phyloP scores from a whole-genome alignment of 371 early-diverging fungal species.

The Mortierella sp. region DNA sequence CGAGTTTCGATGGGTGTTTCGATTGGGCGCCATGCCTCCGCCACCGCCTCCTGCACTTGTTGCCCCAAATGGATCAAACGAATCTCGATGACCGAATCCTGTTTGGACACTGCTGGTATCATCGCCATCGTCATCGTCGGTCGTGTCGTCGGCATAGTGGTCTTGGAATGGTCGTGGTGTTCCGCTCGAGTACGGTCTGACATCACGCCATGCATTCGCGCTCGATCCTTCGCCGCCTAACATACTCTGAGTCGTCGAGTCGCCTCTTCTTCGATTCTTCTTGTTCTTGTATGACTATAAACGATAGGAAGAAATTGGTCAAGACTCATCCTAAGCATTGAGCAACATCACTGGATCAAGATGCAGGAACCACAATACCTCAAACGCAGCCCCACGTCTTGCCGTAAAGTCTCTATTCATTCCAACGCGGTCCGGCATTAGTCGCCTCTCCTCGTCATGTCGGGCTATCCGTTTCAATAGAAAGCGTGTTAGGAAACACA shows the following conservation, averaged over 20 bases:
- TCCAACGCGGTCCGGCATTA: slow-evolving; percentile 43
- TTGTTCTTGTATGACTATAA: slow-evolving; percentile 26
- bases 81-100: slow-evolving; percentile 23
- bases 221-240: slow-evolving; percentile 50
- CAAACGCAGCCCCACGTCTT: slow-evolving; percentile 47
- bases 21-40: slow-evolving; percentile 4
- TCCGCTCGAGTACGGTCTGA: slow-evolving; percentile 29
- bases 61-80: slow-evolving; percentile 16
- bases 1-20: slow-evolving; percentile 19
- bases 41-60: slow-evolving; percentile 7
- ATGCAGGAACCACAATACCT: slow-evolving; percentile 10
- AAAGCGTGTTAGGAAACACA: neutral
- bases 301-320: neutral
- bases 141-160: slow-evolving; percentile 41
- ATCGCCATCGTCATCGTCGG: slow-evolving; percentile 28
- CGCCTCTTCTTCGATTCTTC: slow-evolving; percentile 46
- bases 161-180: slow-evolving; percentile 35
- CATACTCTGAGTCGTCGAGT: slow-evolving; percentile 22
- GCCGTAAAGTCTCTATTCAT: slow-evolving; percentile 44
- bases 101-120: slow-evolving; percentile 13
- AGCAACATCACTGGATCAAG: neutral
- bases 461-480: slow-evolving; percentile 16
- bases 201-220: slow-evolving; percentile 47
- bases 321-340: neutral
- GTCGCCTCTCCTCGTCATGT: slow-evolving; percentile 38